These are phyloP conservation scores for Xylaria sp. DNA, from an alignment of 2,329 filamentous ascomycete genomes.

Conservation along the genomic window DNA sequence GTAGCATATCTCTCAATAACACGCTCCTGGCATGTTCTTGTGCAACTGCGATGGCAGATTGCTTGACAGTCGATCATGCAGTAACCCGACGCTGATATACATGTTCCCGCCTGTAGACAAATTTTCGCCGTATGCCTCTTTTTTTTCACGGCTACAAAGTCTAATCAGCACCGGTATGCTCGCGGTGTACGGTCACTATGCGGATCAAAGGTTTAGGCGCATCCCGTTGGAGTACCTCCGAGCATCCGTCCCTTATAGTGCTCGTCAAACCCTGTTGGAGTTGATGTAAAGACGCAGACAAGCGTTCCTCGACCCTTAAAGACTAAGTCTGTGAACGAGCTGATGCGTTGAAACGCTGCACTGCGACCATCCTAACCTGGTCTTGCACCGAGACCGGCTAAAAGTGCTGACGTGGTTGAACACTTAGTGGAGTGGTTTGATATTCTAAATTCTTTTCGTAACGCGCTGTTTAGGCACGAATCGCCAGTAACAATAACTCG, in stretches of 20 bases:
- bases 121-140: not conserved
- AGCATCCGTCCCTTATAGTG: slow-evolving; percentile 22
- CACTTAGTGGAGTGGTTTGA: slow-evolving; percentile 20
- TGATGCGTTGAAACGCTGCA: slow-evolving; percentile 38
- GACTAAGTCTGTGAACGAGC: slow-evolving; percentile 16
- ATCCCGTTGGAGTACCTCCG: slow-evolving; percentile 28
- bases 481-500: slow-evolving; percentile 6
- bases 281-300: slow-evolving; percentile 19
- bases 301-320: slow-evolving; percentile 22
- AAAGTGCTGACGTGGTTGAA: slow-evolving; percentile 38
- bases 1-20: slow-evolving; percentile 13
- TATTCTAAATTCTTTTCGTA: slow-evolving; percentile 16
- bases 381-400: slow-evolving; percentile 37
- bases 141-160: not conserved
- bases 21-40: slow-evolving; percentile 11
- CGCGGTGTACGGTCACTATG: slow-evolving; percentile 25
- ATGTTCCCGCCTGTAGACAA: slow-evolving; percentile 1
- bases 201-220: slow-evolving; percentile 14
- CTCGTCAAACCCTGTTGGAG: slow-evolving; percentile 14
- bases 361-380: slow-evolving; percentile 38
- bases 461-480: slow-evolving; percentile 21
- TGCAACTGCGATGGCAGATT: slow-evolving; percentile 26
- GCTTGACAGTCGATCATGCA: slow-evolving; percentile 30
- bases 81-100: slow-evolving; percentile 16
- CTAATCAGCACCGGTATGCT: slow-evolving; percentile 8